These are phyloP conservation scores for Xylaria sp. DNA, from an alignment of 2,329 filamentous ascomycete genomes.

Conservation along the genomic window DNA sequence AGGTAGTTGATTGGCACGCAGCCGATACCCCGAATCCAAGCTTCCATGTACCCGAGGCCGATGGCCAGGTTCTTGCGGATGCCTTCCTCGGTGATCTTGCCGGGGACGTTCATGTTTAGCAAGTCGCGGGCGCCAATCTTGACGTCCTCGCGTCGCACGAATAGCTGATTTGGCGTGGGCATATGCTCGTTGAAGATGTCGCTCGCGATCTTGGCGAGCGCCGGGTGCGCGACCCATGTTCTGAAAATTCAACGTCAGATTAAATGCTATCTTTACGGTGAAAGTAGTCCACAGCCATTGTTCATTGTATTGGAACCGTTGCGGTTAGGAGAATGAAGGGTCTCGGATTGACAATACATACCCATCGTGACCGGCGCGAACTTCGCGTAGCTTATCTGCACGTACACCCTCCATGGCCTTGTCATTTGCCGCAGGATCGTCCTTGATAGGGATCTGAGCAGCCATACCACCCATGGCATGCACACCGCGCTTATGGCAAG, in stretches of 20 bases:
- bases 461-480: conserved; percentile 99
- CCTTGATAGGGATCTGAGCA: conserved; percentile 98
- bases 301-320: not conserved
- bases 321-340: not conserved
- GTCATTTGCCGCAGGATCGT: conserved; percentile 89
- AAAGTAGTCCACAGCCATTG: not conserved
- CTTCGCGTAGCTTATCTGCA: conserved; percentile 96
- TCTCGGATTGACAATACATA: conserved; percentile 41
- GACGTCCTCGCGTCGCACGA: conserved; percentile 89
- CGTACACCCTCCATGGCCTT: conserved; percentile 93
- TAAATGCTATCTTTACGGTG: not conserved
- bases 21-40: conserved; percentile 92
- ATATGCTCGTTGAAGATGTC: conserved; percentile 98
- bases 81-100: conserved; percentile 89
- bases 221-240: conserved; percentile 97
- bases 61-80: conserved; percentile 99
- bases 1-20: conserved; percentile 98
- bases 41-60: conserved; percentile 97
- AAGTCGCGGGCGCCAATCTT: conserved; percentile 87
- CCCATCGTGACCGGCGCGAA: conserved; percentile 93
- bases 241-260: conserved; percentile 44
- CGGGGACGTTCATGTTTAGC: conserved; percentile 97
- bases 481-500: conserved; percentile 95
- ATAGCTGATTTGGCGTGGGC: conserved; percentile 97
- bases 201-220: conserved; percentile 85